A percentile compares a stretch with the other conserved stretches of the same genome.
Evolutionary conservation across 345 rosid species (phyloP).

Genomic region (Brassica carinata): DNA sequence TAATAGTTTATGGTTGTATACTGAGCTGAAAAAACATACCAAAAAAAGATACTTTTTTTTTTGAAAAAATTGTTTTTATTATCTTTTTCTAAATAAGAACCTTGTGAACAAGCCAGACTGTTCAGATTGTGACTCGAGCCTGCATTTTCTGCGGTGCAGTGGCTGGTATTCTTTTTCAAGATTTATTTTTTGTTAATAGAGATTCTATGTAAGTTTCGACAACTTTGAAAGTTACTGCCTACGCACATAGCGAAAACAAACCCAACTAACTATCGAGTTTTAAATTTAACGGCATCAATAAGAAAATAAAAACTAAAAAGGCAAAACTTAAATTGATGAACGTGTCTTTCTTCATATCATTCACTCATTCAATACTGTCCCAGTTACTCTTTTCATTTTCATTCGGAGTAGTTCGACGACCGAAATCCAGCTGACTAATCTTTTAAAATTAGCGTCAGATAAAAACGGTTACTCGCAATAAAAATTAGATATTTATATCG

Average conservation of each 20-base stretch:
- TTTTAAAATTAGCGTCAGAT: too few relatives aligned
- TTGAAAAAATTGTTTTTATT: not conserved
- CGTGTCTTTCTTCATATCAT: not conserved
- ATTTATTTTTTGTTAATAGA: not conserved
- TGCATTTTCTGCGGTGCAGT: conserved; percentile 15
- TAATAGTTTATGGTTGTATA: not conserved
- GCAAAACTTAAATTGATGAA: not conserved
- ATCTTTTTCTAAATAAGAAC: not conserved
- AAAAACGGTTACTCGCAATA: too few relatives aligned
- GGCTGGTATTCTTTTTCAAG: not conserved
- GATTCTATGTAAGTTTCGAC: not conserved
- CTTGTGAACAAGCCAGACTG: conserved; percentile 24
- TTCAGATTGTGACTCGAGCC: conserved; percentile 15
- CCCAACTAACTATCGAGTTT: not conserved
- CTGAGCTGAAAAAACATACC: not conserved
- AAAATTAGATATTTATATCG: too few relatives aligned
- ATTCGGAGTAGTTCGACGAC: not conserved
- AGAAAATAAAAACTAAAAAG: not conserved
- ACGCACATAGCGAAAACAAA: conserved; percentile 12
- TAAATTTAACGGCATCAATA: not conserved
- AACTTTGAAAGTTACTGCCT: not conserved
- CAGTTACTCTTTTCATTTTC: not conserved
- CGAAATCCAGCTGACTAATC: too few relatives aligned
- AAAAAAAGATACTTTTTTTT: not conserved
- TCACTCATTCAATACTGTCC: not conserved